Evolutionary conservation across 371 early-diverging fungal genomes (phyloP), one percentile per base, ranked within the genome.

Genomic region (Mortierella sp.): DNA sequence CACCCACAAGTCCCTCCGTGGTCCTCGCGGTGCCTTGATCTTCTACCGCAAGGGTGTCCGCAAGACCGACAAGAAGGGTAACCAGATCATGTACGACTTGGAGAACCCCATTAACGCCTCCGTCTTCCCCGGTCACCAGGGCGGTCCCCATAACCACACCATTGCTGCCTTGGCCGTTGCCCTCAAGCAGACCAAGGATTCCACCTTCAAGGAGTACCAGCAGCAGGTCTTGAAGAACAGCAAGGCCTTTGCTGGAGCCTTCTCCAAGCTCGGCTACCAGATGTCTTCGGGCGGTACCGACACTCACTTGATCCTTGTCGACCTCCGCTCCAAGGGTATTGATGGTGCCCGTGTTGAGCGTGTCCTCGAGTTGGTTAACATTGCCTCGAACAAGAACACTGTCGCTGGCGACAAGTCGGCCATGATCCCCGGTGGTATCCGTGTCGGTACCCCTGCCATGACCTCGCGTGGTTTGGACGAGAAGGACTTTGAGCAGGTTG

Each of bases 141-240:
- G 99, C 80, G 99, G 99, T 10, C 99, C 99, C 48, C 99, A 99
- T 92, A 99, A 99, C 94, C 98, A 99, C 92, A 99, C 99, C 70
- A 99, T 99, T 80, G 93, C 98, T 47, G 99, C 99, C 21, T 90
- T 99, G 77, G 96, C 99, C 34, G 99, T 99, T 50, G 99, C 99
- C 0, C 91, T 99, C 76, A 96, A 98, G 89, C 98, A 99, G 91
- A 93, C 93, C 44, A 88, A 89, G 87, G 84, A 94, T 8, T 93
- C 96, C 63, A 94, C 96, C 79, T 99, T 97, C 93, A 95, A 94
- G 88, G 94, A 93, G 81, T 99, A 99, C 89, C 96, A 96, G 88
- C 82, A 90, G 70, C 97, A 98, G 89, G 98, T 99, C 1, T 87
- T 98, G 76, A 84, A 88, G 70, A 99, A 99, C 91, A 94, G 96